Base-by-base conservation (phyloP, 139 green algal genomes). In the Edaphochlamys debaryana region DNA sequence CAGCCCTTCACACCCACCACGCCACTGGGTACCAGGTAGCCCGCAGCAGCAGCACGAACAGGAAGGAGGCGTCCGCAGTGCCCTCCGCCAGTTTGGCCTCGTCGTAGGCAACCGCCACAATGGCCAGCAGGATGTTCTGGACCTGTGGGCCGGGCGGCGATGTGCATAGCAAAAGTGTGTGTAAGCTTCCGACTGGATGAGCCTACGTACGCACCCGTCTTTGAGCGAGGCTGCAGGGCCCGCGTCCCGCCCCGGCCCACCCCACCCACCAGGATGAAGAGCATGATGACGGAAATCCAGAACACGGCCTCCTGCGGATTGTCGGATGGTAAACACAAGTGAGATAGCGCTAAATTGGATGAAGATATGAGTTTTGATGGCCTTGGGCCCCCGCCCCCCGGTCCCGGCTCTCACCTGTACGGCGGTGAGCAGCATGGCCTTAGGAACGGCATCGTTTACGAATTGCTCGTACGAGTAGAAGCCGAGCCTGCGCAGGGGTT, bases 41-140 rank as follows among this genome's bases (percentile, higher is more conserved):
- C 17, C 66, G 7, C 9, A 50, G 9, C 17, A 71, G 15, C 66
- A 71, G 13, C 13, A 29, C 15, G 36, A 71, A 71, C 17, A 50
- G 36, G 66, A 71, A 71, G 66, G 22, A 48, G 36, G 66, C 66
- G 17, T 71, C 66, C 3, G 66, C 66, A 2, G 36, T 15, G 36
- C 17, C 66, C 66, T 71, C 66, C 66, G 17, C 17, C 36, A 50
- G 17, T 13, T 71, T 71, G 36, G 66, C 66, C 36, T 71, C 66
- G 23, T 71, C 66, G 34, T 71, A 71, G 66, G 66, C 66, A 3
- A 71, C 36, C 3, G 66, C 66, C 36, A 71, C 66, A 37, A 71
- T 71, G 6, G 66, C 66, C 25, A 71, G 66, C 36, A 71, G 66
- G 66, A 71, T 71, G 66, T 71, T 71, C 36, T 71, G 66, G 45